Base-by-base conservation (phyloP, 73 alveolate genomes). In the Paraurostyla sp. region DNA sequence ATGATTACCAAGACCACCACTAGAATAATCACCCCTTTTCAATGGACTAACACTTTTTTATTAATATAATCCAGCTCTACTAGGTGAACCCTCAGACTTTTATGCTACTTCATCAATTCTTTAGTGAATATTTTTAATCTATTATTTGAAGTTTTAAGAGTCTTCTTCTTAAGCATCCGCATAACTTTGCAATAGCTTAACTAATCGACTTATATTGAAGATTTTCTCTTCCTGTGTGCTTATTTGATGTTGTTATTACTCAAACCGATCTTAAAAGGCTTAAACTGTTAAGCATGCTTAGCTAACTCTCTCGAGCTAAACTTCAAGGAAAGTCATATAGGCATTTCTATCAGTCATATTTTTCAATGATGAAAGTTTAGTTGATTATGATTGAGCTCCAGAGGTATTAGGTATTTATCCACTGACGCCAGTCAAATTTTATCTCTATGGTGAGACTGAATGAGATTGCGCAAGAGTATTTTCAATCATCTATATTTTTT, bases 281-380 rank as follows among this genome's bases (percentile, higher is more conserved):
- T 87, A 65, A 30, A 58, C 87, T 0, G 82, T 56, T 83, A 87
- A 36, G n/a, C 87, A 46, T 2, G 96, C 83, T 0, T 51, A 52
- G 38, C 91, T 86, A 9, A 87, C 96, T 76, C 83, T 86, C 30
- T 91, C 96, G 35, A 91, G 85, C 48, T 91, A 87, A 42, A 75
- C 89, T 48, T 91, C 96, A 6, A 91, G 54, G 68, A 71, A 91
- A n/a, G 89, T 73, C 91, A 91, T 83, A 49, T 91, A 91, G 48
- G 96, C 93, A 51, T 91, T 84, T 35, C 92, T 68, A 62, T 91
- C 96, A 9, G 94, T 78, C 90, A 85, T 69, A 41, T 20, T 30
- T 56, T 78, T 78, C 52, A 57, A 30, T 13, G 30, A 35, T 57
- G 51, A 56, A 15, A 40, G 52, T 42, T 32, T 43, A n/a, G 88